Evolutionary conservation across 129 eudicot species (phyloP), one percentile per base, ranked within the genome.

Genomic region (Arctium lappa): DNA sequence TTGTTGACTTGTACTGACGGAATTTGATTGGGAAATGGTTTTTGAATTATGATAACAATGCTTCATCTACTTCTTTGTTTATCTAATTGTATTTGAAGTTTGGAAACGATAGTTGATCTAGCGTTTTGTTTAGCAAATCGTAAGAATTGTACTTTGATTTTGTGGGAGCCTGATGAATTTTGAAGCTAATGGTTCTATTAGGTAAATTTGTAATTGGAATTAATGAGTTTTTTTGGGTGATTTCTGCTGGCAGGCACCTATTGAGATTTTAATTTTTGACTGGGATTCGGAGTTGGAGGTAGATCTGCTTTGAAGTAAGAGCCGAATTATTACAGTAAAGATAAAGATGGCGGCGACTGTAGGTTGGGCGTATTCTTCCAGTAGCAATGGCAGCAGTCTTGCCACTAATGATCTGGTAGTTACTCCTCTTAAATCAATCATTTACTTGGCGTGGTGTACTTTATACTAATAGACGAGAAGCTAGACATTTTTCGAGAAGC

Each of bases 271-370:
- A 48, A 48, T 11, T 40, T 81, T 77, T 72, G 69, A 65, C 75
- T 78, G 79, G 39, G 88, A 82, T 42, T 53, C 82, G 74, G 82
- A 15, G 65, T 69, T 77, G 86, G 85, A 82, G 87, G 60, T 80
- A 75, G 92, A 93, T 92, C 90, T 83, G 73, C 77, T 39, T 81
- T 76, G 66, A 81, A 71, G 22, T 38, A 34, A 77, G 84, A 82
- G 86, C 42, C 44, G 46, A 18, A 27, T 83, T 50, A 48, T 44
- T 74, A 82, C 75, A 81, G 80, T 50, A 82, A 88, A 87, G 85
- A 79, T 96, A 82, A 88, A 87, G 85, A 79, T 96, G 99, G 98
- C 98, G 44, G 87, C 99, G 12, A 82, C 97, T 82, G 74, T 89
- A 69, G 88, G 89, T 56, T 79, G 98, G 95, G 94, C 98, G 75